Percentiles rank a stretch among this genome's conserved stretches.
Evolutionary conservation across 805 yeast genomes (phyloP).

Genomic region (Cephaloascus albidus): DNA sequence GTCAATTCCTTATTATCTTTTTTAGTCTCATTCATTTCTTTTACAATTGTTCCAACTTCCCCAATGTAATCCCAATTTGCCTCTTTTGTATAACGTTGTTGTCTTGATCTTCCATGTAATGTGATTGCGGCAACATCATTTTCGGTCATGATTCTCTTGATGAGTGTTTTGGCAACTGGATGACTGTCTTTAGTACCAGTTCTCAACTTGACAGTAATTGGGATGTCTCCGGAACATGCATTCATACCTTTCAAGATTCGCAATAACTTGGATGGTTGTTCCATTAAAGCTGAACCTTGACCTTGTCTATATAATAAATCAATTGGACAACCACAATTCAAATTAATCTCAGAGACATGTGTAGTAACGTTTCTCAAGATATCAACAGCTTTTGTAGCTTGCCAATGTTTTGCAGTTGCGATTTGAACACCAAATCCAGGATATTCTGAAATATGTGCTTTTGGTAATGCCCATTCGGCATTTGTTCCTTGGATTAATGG

Average conservation of each 20-base stretch:
- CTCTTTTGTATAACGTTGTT: conserved; percentile 83
- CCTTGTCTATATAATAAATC: conserved; percentile 92
- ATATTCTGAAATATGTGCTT: conserved; percentile 72
- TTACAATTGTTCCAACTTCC: conserved; percentile 60
- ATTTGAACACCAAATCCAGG: conserved; percentile 93
- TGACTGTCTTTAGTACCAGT: conserved; percentile 82
- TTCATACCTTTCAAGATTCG: conserved; percentile 84
- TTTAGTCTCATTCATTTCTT: conserved; percentile 45
- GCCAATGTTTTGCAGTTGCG: conserved; percentile 89
- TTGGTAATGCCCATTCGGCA: conserved; percentile 96
- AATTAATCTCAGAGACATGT: conserved; percentile 70
- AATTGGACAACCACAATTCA: conserved; percentile 97
- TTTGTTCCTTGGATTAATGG: conserved; percentile 86
- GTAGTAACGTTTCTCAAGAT: conserved; percentile 50
- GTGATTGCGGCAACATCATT: conserved; percentile 87
- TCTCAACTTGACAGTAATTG: conserved; percentile 86
- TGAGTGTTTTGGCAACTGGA: conserved; percentile 79
- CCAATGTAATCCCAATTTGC: conserved; percentile 91
- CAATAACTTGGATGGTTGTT: conserved; percentile 73
- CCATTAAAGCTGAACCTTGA: conserved; percentile 90
- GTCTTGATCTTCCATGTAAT: conserved; percentile 92
- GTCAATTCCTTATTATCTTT: conserved; percentile 50
- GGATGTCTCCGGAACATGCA: conserved; percentile 80
- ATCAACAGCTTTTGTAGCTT: conserved; percentile 89
- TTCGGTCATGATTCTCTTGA: conserved; percentile 62